These are phyloP conservation scores for Naganishia randhawae DNA, from an alignment of 768 basidiomycete genomes.

Conservation along the genomic window DNA sequence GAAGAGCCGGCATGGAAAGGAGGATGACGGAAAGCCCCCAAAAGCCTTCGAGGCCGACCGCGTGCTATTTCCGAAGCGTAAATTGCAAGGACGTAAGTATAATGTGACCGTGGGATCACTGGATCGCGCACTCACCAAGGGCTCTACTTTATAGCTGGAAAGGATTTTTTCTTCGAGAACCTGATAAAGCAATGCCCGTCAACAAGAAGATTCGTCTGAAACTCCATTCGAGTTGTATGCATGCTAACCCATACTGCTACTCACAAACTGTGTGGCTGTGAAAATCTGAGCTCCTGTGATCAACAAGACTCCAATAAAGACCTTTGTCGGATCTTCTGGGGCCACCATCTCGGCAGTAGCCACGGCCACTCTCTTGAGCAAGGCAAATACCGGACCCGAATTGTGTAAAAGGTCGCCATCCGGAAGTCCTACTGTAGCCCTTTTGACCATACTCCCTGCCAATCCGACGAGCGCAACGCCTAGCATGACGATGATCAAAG, in stretches of 20 bases:
- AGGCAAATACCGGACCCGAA: background rate
- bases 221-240: background rate
- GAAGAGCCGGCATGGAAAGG: slow-evolving; percentile 71
- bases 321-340: slow-evolving; percentile 45
- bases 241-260: background rate
- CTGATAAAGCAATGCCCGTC: slow-evolving; percentile 19
- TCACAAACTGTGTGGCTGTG: slow-evolving; percentile 47
- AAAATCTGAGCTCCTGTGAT: slow-evolving; percentile 92
- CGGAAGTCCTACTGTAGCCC: slow-evolving; percentile 53
- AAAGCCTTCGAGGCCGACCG: slow-evolving; percentile 90
- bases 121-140: slow-evolving; percentile 58
- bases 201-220: background rate
- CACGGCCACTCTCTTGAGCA: slow-evolving; percentile 20
- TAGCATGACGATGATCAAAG: slow-evolving; percentile 70
- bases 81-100: background rate
- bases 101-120: background rate
- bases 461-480: slow-evolving; percentile 62
- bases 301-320: slow-evolving; percentile 69
- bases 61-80: slow-evolving; percentile 49
- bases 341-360: slow-evolving; percentile 41
- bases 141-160: slow-evolving; percentile 76
- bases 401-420: slow-evolving; percentile 5
- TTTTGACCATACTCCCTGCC: slow-evolving; percentile 78
- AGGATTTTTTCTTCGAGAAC: slow-evolving; percentile 97
- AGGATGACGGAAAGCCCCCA: slow-evolving; percentile 81